Evolutionary conservation across 257 asterid genomes (phyloP).

Genomic region (Perilla frutescens): DNA sequence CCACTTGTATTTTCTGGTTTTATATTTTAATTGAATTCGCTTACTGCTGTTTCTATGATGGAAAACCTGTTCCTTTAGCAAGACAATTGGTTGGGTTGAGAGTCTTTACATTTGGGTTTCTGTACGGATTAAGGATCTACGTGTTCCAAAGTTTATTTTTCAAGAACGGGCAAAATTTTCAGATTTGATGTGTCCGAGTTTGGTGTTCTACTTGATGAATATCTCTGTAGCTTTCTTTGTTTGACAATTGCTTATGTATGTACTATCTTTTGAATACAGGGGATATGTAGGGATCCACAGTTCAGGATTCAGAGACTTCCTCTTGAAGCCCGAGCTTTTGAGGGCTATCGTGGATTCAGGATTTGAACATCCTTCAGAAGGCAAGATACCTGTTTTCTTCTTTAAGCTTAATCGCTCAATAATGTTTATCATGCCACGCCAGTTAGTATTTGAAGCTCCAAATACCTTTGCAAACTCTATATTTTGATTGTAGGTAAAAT

Average conservation of each 20-base stretch:
- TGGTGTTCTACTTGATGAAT: not conserved
- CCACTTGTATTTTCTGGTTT: not conserved
- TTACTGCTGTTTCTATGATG: not conserved
- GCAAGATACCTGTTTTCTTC: constrained; percentile 33
- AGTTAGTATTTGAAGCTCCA: not conserved
- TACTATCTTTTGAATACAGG: constrained; percentile 35
- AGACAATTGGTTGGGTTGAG: not conserved
- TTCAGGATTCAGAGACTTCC: constrained; percentile 66
- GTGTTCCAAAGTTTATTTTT: not conserved
- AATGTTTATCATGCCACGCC: not conserved
- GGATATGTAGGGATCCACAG: constrained; percentile 71
- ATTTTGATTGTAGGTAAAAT: not conserved
- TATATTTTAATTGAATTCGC: constrained; percentile 4
- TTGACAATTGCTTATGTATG: not conserved
- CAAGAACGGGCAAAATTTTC: not conserved
- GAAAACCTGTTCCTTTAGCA: not conserved
- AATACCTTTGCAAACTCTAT: not conserved
- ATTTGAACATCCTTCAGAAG: constrained; percentile 71
- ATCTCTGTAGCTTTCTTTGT: not conserved
- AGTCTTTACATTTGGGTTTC: not conserved
- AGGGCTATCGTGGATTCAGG: constrained; percentile 70
- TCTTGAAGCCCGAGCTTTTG: constrained; percentile 63
- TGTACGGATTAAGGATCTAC: not conserved
- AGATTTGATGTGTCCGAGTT: not conserved
- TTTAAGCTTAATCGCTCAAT: not conserved